phyloP scores from a whole-genome alignment of 768 basidiomycete species.

The Neoboletus subvelutipes region DNA sequence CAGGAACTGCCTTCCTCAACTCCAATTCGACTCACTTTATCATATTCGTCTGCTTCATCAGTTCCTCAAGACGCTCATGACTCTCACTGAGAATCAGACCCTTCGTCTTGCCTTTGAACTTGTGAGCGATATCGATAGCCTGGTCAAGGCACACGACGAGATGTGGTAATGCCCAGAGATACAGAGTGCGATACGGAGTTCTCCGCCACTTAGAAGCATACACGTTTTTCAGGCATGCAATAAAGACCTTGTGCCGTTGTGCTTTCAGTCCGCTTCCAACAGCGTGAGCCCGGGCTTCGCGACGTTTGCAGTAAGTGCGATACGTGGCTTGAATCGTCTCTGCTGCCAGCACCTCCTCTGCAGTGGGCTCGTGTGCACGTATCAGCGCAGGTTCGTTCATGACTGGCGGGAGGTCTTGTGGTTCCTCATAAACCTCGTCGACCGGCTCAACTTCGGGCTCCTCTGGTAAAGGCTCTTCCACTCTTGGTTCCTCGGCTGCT shows the following conservation, averaged over 20 bases:
- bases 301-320: slow-evolving; percentile 7
- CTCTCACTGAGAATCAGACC: slow-evolving; percentile 25
- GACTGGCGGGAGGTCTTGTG: slow-evolving; percentile 7
- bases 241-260: slow-evolving; percentile 26
- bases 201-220: slow-evolving; percentile 29
- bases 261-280: slow-evolving; percentile 20
- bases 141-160: slow-evolving; percentile 42
- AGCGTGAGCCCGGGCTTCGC: slow-evolving; percentile 3
- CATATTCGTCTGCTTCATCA: slow-evolving; percentile 29
- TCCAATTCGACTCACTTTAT: slow-evolving; percentile 34
- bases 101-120: slow-evolving; percentile 35
- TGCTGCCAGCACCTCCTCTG: slow-evolving; percentile 29
- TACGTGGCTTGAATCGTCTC: slow-evolving; percentile 21
- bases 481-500: neutral
- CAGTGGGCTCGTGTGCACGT: slow-evolving; percentile 20
- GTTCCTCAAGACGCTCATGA: slow-evolving; percentile 38
- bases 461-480: neutral
- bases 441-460: neutral
- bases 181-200: slow-evolving; percentile 36
- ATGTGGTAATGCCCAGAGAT: slow-evolving; percentile 39
- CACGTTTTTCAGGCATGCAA: slow-evolving; percentile 29
- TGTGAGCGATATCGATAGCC: slow-evolving; percentile 23
- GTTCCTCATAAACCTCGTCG: slow-evolving; percentile 16
- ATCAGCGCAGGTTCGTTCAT: slow-evolving; percentile 15
- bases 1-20: neutral